phyloP scores from a whole-genome alignment of 495 filamentous ascomycete species.

The Annulohypoxylon nitens region DNA sequence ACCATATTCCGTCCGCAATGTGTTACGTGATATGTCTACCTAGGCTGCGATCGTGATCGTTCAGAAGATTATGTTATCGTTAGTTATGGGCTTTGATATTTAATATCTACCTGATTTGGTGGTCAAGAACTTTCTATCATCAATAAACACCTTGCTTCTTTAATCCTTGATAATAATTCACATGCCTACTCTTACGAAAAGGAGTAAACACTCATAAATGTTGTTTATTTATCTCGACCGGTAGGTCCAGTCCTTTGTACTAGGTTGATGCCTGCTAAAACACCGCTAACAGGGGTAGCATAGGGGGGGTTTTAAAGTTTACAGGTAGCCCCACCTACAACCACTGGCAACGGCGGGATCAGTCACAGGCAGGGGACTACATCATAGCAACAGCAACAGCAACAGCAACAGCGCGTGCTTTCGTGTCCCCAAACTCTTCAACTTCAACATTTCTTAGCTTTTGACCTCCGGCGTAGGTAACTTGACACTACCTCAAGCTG shows the following conservation, averaged over 20 bases:
- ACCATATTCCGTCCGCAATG: background rate
- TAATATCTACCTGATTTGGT: background rate
- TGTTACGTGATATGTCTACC: background rate
- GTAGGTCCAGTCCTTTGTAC: background rate
- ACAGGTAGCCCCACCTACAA: background rate
- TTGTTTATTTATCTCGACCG: too few relatives aligned
- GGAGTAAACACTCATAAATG: too few relatives aligned
- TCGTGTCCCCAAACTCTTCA: slow-evolving; percentile 2
- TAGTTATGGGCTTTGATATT: background rate
- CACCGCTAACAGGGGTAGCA: background rate
- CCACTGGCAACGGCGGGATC: background rate
- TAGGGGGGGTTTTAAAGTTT: background rate
- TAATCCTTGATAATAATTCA: background rate
- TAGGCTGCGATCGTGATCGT: background rate
- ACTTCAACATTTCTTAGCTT: background rate
- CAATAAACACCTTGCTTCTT: background rate
- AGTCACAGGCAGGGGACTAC: background rate
- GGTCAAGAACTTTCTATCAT: background rate
- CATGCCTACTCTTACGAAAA: background rate
- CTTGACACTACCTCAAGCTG: background rate
- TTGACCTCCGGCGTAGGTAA: background rate
- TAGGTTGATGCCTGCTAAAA: background rate
- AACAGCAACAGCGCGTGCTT: background rate
- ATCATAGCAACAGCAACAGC: background rate
- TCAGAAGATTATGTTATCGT: background rate